These are phyloP conservation scores for Platanthera guangdongensis DNA, from an alignment of 106 monocot genomes.

Conservation along the genomic window DNA sequence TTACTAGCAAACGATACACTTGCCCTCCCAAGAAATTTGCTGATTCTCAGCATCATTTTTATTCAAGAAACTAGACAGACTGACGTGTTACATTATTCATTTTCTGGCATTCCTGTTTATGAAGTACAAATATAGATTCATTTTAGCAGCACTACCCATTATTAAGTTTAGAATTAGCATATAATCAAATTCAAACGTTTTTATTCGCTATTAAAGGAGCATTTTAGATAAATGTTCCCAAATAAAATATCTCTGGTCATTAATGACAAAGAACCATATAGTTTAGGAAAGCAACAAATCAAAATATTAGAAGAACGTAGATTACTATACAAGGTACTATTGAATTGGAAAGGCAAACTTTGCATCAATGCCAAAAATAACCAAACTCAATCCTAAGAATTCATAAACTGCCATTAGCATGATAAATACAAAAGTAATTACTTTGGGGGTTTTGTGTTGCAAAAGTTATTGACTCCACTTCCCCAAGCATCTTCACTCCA, in stretches of 20 bases:
- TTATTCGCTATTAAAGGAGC: neutral
- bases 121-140: neutral
- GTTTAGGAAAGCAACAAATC: neutral
- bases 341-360: neutral
- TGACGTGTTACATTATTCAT: neutral
- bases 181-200: neutral
- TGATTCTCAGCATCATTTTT: neutral
- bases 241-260: neutral
- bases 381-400: neutral
- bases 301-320: neutral
- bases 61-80: neutral
- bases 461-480: no score
- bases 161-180: neutral
- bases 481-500: no score
- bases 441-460: no score
- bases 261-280: neutral
- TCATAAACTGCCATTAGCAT: neutral
- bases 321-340: neutral
- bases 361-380: neutral
- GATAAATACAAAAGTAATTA: neutral
- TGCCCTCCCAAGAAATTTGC: neutral
- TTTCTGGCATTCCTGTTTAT: neutral
- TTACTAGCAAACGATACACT: neutral
- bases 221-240: neutral
- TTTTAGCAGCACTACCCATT: neutral